phyloP scores from a whole-genome alignment of 1,139 yeast species.

The Candida sp. region DNA sequence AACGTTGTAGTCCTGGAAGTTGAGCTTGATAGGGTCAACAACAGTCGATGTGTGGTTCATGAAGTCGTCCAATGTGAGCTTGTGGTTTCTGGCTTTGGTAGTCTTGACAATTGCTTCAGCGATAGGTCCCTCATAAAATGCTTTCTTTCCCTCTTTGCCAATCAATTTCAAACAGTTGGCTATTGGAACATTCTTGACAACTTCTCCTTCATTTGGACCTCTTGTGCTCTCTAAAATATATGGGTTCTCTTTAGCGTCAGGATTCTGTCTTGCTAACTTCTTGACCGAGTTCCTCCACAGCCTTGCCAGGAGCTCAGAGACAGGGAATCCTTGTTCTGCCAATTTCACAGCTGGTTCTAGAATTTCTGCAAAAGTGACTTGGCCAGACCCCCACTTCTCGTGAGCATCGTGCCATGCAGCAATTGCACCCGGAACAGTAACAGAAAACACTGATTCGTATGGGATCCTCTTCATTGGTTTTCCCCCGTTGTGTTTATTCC shows the following conservation, averaged over 20 bases:
- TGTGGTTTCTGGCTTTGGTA: conserved; percentile 57
- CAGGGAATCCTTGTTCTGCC: conserved; percentile 71
- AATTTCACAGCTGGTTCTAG: conserved; percentile 73
- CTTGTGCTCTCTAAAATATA: conserved; percentile 37
- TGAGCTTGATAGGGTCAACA: conserved; percentile 63
- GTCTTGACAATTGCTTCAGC: conserved; percentile 69
- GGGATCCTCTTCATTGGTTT: conserved; percentile 47
- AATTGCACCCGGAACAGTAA: conserved; percentile 79
- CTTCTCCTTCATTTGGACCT: conserved; percentile 64
- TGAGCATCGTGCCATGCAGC: conserved; percentile 79
- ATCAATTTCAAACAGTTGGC: conserved; percentile 59
- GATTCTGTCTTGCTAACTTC: conserved; percentile 43
- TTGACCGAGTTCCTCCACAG: conserved; percentile 51
- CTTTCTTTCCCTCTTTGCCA: conserved; percentile 62
- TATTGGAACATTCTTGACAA: conserved; percentile 54
- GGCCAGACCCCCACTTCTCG: conserved; percentile 75
- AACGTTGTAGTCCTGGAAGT: conserved; percentile 45
- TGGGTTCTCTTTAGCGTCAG: conserved; percentile 33
- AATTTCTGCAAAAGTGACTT: conserved; percentile 60
- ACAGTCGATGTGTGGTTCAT: conserved; percentile 57
- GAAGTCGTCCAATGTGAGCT: conserved; percentile 60
- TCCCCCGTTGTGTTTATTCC: conserved; percentile 43
- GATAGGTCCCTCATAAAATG: conserved; percentile 69
- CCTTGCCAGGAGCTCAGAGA: conserved; percentile 59
- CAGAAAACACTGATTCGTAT: conserved; percentile 56